Percentiles rank a stretch among this genome's conserved stretches.
phyloP scores from a whole-genome alignment of 2,329 filamentous ascomycete genomes.

The Aspergillus novoparasiticus region DNA sequence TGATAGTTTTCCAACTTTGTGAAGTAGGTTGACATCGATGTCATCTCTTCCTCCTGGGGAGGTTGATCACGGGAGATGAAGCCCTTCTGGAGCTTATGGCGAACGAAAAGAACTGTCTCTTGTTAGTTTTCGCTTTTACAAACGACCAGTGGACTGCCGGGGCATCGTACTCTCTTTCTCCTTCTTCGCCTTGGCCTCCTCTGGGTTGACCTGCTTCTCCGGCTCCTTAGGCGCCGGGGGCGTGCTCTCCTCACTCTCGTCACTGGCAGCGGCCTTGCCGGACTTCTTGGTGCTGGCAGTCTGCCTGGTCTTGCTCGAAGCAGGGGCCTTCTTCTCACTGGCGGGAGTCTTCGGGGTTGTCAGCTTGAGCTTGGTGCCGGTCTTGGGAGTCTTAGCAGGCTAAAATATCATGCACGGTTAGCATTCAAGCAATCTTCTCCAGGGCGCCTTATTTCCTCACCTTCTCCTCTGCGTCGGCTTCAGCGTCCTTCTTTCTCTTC shows the following conservation, averaged over 20 bases:
- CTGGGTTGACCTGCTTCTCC: conserved; percentile 57
- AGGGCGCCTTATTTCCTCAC: conserved; percentile 45
- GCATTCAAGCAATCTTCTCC: neutral
- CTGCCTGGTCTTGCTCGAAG: conserved; percentile 58
- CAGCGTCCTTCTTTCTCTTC: conserved; percentile 79
- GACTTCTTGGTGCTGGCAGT: conserved; percentile 62
- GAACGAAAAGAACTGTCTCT: conserved; percentile 76
- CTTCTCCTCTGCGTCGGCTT: conserved; percentile 69
- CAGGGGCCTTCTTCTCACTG: conserved; percentile 52
- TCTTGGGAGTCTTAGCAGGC: conserved; percentile 68
- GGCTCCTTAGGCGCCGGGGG: conserved; percentile 54
- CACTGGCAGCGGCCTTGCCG: conserved; percentile 54
- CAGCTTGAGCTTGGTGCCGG: conserved; percentile 54
- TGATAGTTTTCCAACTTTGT: conserved; percentile 77
- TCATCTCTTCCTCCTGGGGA: conserved; percentile 73
- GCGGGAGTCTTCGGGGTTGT: conserved; percentile 62
- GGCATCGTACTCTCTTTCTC: conserved; percentile 56
- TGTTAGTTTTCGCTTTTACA: conserved; percentile 18
- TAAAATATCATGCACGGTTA: conserved; percentile 31
- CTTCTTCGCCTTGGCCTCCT: conserved; percentile 59
- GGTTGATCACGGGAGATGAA: conserved; percentile 82
- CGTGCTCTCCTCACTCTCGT: conserved; percentile 65
- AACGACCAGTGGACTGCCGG: neutral
- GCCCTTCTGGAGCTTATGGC: conserved; percentile 92
- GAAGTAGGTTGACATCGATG: conserved; percentile 47